Evolutionary conservation across 805 yeast species (phyloP), one percentile per base, ranked within the genome.

Genomic region (Saccharomycopsis microspora): DNA sequence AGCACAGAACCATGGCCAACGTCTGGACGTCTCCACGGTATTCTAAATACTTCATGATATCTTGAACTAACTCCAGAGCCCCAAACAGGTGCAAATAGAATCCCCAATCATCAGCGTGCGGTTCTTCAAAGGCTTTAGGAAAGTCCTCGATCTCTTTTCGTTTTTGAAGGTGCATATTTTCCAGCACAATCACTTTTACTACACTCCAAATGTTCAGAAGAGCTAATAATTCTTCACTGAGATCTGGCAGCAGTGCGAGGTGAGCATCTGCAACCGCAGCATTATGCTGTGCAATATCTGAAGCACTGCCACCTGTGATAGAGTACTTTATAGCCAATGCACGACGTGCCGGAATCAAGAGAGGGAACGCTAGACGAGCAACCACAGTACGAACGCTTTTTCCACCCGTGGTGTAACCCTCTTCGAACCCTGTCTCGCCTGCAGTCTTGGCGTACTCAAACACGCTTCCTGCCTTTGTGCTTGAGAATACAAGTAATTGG

Each of bases 1-100:
- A 70, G 63, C 95, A 85, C 3, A 90, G 76, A 54, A 88, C 63
- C 87, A 85, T 84, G 1, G 95, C 96, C 29, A 89, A 66, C 95
- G 90, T 86, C 61, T 90, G 97, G 31, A 86, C 64, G 57, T 90
- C 82, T 1, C 80, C 78, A 39, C 69, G 58, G 34, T 57, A 64
- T 56, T 82, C 93, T 58, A 80, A 87, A 56, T 81, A 80, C 1
- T 61, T 58, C 57, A 89, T 68, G 38, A 87, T 66, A 50, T 77
- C 75, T 30, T 70, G 70, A 0, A 86, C 69, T 28, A 86, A 65
- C 84, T 86, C 76, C 8, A 70, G 55, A 38, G 78, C 71, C 1
- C 95, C 95, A 60, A 82, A 75, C 0, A 88, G 89, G 60, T 85
- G 94, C 4, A 74, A 64, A 3, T 41, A 47, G 9, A 44, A 39